Evolutionary conservation across 2,329 filamentous ascomycete species (phyloP).

Genomic region (Aspergillus quadrilineatus): DNA sequence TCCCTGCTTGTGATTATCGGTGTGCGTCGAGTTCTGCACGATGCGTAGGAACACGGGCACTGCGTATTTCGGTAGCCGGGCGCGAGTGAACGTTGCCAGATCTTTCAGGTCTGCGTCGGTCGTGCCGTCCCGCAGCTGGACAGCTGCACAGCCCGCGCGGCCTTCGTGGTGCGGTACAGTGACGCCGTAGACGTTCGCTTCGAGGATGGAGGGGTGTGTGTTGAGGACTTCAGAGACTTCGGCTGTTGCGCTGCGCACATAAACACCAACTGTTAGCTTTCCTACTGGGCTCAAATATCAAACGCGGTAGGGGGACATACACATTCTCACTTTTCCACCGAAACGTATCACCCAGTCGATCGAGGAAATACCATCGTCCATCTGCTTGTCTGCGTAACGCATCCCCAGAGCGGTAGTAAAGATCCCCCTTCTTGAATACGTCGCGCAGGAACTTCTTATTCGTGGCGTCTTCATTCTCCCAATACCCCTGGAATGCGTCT

Average conservation of each 20-base stretch:
- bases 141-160: slow-evolving; percentile 62
- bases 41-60: slow-evolving; percentile 72
- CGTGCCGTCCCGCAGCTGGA: slow-evolving; percentile 54
- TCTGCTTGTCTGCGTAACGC: slow-evolving; percentile 61
- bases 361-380: slow-evolving; percentile 68
- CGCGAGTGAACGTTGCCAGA: slow-evolving; percentile 59
- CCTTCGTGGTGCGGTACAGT: slow-evolving; percentile 65
- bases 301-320: slow-evolving; percentile 27
- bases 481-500: slow-evolving; percentile 67
- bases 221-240: slow-evolving; percentile 67
- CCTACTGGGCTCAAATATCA: neutral
- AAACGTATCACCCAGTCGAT: slow-evolving; percentile 71
- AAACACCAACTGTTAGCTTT: neutral
- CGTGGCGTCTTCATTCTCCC: slow-evolving; percentile 66
- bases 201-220: slow-evolving; percentile 57
- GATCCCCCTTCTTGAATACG: slow-evolving; percentile 66
- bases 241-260: slow-evolving; percentile 47
- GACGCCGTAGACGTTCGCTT: slow-evolving; percentile 72
- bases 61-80: slow-evolving; percentile 68
- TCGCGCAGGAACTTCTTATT: slow-evolving; percentile 64
- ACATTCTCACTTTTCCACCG: slow-evolving; percentile 73
- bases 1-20: slow-evolving; percentile 75
- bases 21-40: slow-evolving; percentile 46
- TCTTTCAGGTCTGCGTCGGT: slow-evolving; percentile 54
- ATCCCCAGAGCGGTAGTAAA: slow-evolving; percentile 69